phyloP scores from a whole-genome alignment of 331 rosid genomes.

The Stylosanthes scabra region DNA sequence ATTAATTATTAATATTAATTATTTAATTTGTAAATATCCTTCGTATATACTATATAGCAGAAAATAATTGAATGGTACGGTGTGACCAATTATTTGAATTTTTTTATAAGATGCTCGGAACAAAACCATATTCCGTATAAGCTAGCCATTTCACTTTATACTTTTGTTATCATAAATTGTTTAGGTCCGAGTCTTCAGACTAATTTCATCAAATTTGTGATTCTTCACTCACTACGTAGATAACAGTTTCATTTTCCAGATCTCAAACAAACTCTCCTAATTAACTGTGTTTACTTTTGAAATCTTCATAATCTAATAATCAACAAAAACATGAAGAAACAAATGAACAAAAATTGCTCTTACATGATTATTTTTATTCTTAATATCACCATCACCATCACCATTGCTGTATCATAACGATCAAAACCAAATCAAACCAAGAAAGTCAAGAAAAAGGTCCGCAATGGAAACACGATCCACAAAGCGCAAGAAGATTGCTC shows the following conservation, averaged over 20 bases:
- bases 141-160: no score
- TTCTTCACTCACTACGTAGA: background rate
- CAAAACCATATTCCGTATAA: no score
- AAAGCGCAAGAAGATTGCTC: conserved; percentile 54
- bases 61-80: no score
- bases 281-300: conserved; percentile 50
- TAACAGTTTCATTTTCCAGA: conserved; percentile 15
- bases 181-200: conserved; percentile 44
- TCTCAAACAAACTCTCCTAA: conserved; percentile 58
- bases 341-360: background rate
- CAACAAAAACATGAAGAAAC: conserved; percentile 1
- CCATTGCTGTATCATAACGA: background rate
- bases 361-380: background rate
- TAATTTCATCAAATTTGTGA: conserved; percentile 7
- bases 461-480: conserved; percentile 77
- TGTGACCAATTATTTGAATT: no score
- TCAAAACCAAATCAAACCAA: background rate
- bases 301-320: conserved; percentile 52
- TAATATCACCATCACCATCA: no score
- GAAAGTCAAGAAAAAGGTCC: background rate
- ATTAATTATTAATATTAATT: no score
- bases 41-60: no score
- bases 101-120: no score
- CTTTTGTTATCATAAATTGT: background rate
- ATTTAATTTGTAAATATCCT: no score